Evolutionary conservation across 208 protist genomes (phyloP).

Genomic region (Strigomonas galati): DNA sequence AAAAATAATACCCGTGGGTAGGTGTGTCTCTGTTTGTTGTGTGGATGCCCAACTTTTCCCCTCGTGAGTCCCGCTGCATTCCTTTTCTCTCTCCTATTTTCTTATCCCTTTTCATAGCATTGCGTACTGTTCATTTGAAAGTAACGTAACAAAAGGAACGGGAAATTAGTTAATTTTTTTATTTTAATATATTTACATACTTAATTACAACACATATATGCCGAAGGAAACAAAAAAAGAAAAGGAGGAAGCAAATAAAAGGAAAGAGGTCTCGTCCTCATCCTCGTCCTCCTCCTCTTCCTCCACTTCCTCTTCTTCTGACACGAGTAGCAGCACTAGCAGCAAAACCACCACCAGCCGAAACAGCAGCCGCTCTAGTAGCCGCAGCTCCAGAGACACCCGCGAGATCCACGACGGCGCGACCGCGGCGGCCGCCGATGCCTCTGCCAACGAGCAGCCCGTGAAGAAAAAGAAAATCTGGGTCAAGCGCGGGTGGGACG

Average conservation of each 20-base stretch:
- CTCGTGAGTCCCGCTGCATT: neutral
- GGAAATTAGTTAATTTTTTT: conserved; percentile 2
- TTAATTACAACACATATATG: neutral
- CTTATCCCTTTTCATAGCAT: conserved; percentile 7
- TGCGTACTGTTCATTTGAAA: no score
- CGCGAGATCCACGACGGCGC: neutral
- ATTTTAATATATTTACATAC: no score
- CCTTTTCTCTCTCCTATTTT: neutral
- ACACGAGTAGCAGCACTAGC: no score
- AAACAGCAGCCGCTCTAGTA: no score
- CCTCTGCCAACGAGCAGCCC: neutral
- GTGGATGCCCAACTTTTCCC: no score
- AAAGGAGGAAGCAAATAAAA: neutral
- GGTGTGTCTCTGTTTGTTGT: no score
- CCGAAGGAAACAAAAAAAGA: neutral
- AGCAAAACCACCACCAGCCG: no score
- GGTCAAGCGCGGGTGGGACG: no score
- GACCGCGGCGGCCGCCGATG: neutral
- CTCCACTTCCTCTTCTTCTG: neutral
- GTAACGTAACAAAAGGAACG: no score
- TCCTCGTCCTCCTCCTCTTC: neutral
- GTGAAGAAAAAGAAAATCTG: neutral
- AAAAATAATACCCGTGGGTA: no score
- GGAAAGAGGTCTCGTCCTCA: neutral
- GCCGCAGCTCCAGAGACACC: no score